Conservation (phyloP, 768 basidiomycete genomes). For the Pisolithus albus region DNA sequence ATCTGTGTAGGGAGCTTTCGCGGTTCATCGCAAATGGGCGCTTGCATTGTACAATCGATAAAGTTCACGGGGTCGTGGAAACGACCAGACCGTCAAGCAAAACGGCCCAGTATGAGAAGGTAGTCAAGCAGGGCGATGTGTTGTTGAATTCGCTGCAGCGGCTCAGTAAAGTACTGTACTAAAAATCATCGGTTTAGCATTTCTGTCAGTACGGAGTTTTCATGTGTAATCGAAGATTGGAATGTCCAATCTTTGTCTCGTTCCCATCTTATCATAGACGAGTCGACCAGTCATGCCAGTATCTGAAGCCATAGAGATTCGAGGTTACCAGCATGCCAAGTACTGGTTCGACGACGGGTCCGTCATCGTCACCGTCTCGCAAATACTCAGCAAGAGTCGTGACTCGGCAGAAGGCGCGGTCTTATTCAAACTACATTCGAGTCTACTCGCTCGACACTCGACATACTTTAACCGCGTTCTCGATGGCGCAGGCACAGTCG, state of each 20-base stretch:
- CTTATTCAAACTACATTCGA: slow-evolving; percentile 52
- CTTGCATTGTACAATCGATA: slow-evolving; percentile 85
- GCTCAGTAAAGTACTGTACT: slow-evolving; percentile 82
- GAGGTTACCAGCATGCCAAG: slow-evolving; percentile 32
- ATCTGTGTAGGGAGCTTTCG: slow-evolving; percentile 65
- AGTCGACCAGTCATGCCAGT: neutral
- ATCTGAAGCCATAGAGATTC: neutral
- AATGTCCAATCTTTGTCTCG: neutral
- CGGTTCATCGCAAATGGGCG: slow-evolving; percentile 86
- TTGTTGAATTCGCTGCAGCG: slow-evolving; percentile 82
- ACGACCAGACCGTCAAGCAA: slow-evolving; percentile 74
- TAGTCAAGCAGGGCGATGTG: slow-evolving; percentile 90
- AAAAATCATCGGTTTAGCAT: slow-evolving; percentile 5
- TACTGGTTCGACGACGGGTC: slow-evolving; percentile 69
- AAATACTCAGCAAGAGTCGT: slow-evolving; percentile 4
- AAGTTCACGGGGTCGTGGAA: slow-evolving; percentile 90
- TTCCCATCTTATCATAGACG: slow-evolving; percentile 5
- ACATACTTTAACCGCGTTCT: slow-evolving; percentile 12
- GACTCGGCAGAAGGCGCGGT: slow-evolving; percentile 9
- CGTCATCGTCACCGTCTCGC: slow-evolving; percentile 40
- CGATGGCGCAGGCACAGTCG: too few relatives aligned
- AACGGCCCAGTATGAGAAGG: slow-evolving; percentile 84
- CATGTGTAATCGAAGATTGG: too few relatives aligned
- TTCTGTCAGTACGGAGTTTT: too few relatives aligned
- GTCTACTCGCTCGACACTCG: slow-evolving; percentile 49